A percentile compares a stretch with the other conserved stretches of the same genome.
phyloP scores from a whole-genome alignment of 495 filamentous ascomycete genomes.

The Geoglossum glabrum region DNA sequence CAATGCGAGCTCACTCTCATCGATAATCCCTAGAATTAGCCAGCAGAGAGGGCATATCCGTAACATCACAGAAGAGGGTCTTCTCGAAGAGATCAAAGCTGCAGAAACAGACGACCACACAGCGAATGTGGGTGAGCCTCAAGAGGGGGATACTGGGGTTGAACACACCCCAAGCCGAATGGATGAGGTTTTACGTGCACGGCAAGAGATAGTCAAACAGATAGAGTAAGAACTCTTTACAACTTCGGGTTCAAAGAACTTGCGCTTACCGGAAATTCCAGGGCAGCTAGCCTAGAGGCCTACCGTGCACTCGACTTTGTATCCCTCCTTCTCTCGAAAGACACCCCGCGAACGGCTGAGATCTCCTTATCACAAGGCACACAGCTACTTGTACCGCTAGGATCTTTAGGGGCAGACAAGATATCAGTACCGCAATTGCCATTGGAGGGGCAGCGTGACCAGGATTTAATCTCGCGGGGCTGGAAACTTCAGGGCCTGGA shows the following conservation, averaged over 20 bases:
- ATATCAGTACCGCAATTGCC: constrained; percentile 34
- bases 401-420: constrained; percentile 53
- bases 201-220: constrained; percentile 32
- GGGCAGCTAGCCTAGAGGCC: constrained; percentile 44
- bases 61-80: constrained; percentile 38
- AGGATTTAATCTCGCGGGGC: constrained; percentile 43
- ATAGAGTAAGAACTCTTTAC: constrained; percentile 22
- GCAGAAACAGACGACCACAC: constrained; percentile 12
- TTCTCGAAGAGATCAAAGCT: constrained; percentile 38
- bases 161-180: constrained; percentile 11
- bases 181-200: constrained; percentile 24
- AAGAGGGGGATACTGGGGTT: constrained; percentile 17
- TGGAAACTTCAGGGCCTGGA: constrained; percentile 63
- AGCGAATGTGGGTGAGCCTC: constrained; percentile 19
- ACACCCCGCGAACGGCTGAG: constrained; percentile 44
- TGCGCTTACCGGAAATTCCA: constrained; percentile 8
- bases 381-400: constrained; percentile 46
- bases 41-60: constrained; percentile 54
- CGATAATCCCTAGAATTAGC: constrained; percentile 57
- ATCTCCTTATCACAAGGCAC: constrained; percentile 46
- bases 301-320: constrained; percentile 58
- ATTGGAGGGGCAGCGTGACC: constrained; percentile 31
- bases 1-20: constrained; percentile 39
- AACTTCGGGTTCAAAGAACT: background rate
- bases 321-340: constrained; percentile 65